Base-by-base conservation (phyloP, 2,329 filamentous ascomycete genomes). In the Aspergillus aculeatus region DNA sequence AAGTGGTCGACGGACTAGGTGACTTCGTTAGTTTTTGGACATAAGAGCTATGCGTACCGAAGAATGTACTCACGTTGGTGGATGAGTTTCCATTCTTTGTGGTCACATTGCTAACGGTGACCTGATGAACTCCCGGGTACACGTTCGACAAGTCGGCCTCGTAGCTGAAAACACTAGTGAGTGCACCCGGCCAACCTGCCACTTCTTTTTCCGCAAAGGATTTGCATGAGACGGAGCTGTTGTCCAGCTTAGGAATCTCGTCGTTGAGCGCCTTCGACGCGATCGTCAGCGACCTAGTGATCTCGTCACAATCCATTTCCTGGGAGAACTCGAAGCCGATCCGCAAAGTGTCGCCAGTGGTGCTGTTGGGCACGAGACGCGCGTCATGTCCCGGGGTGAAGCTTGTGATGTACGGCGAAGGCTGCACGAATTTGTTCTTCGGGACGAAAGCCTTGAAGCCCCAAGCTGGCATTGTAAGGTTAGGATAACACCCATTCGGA, bases 371-470 rank as follows among this genome's bases (percentile, higher is more conserved):
- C n/a, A 80, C 57, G 6, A 88, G 67, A 2, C 84, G 81, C 1
- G 72, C 70, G 66, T 89, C 86, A 63, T 89, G 86, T 2, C 85
- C 84, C 4, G 86, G 86, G 3, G 73, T 68, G 65, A 88, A 85
- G 38, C 77, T 78, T 9, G 85, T 88, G 64, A 88, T 80, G 70
- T 84, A 81, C 0, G 86, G 85, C 1, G 77, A 75, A 2, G 84
- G 83, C 19, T 71, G 67, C 9, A 80, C 70, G 72, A 81, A 88
- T 31, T 73, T 73, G 0, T 76, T 74, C 26, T 77, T 75, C 0
- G 82, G 83, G 1, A 88, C 84, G 65, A 84, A 86, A 14, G 84
- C 83, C 57, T 82, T 82, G 73, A 82, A 88, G 38, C 82, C 84
- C 67, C 80, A 89, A 0, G 80, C 73, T 1, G 76, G 69, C 76